A percentile compares a stretch with the other conserved stretches of the same genome.
Conservation (phyloP, 179 eudicot genomes). For the Pouteria campechiana region DNA sequence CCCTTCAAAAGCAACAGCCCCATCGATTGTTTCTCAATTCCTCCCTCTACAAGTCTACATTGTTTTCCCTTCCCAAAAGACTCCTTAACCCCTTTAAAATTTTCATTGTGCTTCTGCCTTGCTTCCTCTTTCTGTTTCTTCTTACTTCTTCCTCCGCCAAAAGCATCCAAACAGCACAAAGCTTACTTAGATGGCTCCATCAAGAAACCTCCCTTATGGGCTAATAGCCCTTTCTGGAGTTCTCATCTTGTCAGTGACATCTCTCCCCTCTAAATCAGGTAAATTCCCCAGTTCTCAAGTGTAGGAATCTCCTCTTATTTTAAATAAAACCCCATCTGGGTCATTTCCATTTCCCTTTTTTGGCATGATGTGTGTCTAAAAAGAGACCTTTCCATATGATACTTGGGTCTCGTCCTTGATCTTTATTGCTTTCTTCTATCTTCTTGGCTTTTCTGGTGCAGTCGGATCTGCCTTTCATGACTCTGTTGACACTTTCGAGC, state of each 20-base stretch:
- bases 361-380: not conserved
- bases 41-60: not conserved
- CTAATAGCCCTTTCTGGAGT: slow-evolving; percentile 14
- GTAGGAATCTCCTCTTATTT: not conserved
- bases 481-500: not conserved
- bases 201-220: slow-evolving; percentile 16
- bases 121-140: not conserved
- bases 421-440: not conserved
- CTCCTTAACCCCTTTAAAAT: too few relatives aligned
- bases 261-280: slow-evolving; percentile 36
- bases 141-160: not conserved
- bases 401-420: not conserved
- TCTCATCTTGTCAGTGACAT: slow-evolving; percentile 17
- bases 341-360: not conserved
- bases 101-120: not conserved
- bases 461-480: slow-evolving; percentile 7
- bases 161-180: not conserved
- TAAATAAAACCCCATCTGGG: not conserved
- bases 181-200: slow-evolving; percentile 17
- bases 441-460: not conserved
- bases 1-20: slow-evolving; percentile 12
- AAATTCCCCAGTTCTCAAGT: not conserved
- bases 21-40: not conserved
- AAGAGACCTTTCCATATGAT: not conserved
- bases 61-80: not conserved